These are phyloP conservation scores for Trichophaea hybrida DNA, from an alignment of 2,329 filamentous ascomycete species.

Conservation along the genomic window DNA sequence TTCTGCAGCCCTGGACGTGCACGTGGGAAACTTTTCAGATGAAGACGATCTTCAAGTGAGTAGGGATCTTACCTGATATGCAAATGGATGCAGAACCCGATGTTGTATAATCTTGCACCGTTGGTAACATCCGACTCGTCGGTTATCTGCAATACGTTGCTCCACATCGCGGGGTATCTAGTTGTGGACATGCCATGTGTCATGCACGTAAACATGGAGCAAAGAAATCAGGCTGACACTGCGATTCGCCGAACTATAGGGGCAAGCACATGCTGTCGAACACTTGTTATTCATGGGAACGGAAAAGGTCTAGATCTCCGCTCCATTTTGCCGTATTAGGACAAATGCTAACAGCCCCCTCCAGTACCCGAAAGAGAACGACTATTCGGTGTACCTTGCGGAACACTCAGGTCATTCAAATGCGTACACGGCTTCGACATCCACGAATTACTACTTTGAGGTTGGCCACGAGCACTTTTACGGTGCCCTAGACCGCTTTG, in stretches of 20 bases:
- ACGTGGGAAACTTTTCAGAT: conserved; percentile 92
- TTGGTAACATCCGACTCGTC: conserved; percentile 2
- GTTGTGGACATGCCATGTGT: not conserved
- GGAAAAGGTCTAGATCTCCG: conserved; percentile 50
- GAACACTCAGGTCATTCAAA: conserved; percentile 85
- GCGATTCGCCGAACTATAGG: conserved; percentile 10
- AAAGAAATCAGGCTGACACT: not conserved
- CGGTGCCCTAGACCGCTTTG: conserved; percentile 77
- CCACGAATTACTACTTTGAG: conserved; percentile 97
- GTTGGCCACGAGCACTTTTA: conserved; percentile 69
- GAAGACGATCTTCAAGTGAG: conserved; percentile 78
- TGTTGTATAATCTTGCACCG: not conserved
- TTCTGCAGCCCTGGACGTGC: conserved; percentile 85
- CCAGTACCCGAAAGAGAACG: conserved; percentile 82
- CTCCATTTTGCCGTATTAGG: not conserved
- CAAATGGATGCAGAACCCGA: not conserved
- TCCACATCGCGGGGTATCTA: not conserved
- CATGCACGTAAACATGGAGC: not conserved
- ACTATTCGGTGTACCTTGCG: conserved; percentile 84
- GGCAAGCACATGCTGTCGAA: conserved; percentile 72
- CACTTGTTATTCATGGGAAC: conserved; percentile 98
- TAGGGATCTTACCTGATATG: not conserved
- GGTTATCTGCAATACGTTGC: conserved; percentile 1
- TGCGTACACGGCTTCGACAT: conserved; percentile 82
- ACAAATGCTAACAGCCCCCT: not conserved